Base-by-base conservation (phyloP, 106 monocot genomes). In the Acorus calamus region DNA sequence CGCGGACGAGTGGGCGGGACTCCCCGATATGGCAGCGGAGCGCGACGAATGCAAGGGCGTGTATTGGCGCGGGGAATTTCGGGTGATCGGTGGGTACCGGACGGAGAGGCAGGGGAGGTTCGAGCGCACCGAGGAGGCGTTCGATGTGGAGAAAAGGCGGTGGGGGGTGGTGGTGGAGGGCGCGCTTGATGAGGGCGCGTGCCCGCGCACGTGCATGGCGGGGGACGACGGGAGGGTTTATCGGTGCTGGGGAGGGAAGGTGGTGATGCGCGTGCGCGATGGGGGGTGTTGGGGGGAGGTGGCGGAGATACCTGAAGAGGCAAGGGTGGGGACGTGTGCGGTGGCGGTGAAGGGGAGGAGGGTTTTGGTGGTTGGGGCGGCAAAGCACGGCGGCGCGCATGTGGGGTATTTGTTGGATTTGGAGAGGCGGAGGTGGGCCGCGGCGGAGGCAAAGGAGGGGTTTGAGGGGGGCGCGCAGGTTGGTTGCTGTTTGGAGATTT, bases 11-110 rank as follows among this genome's bases (percentile, higher is more conserved):
- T 75, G 74, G 74, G 2, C 8, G 3, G 47, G 42, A 44, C 54
- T 75, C n/a, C 74, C 74, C 42, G 74, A 75, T 55, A 75, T 75
- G 74, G 61, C 56, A 2, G 14, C 3, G 42, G 74, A 68, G 55
- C 49, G 74, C 49, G 74, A 68, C 55, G 74, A 75, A 56, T 56
- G 68, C 62, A 75, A 75, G 62, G 74, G 74, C 0, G 55, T 68
- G 44, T 75, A 68, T 56, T 11, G 13, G 50, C n/a, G 11, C 11
- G 74, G 74, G 2, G 7, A 9, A 12, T 75, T 75, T 45, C 50
- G 47, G 41, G 74, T 75, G 14, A 9, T 75, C 55, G 62, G 74
- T 6, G 74, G 74, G 44, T 68, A 68, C 55, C 6, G 48, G 11
- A 68, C 74, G 48, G 68, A 75, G 41, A 46, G 7, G 53, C 67